Evolutionary conservation across 345 rosid genomes (phyloP).

Genomic region (Dipteronia sinensis): DNA sequence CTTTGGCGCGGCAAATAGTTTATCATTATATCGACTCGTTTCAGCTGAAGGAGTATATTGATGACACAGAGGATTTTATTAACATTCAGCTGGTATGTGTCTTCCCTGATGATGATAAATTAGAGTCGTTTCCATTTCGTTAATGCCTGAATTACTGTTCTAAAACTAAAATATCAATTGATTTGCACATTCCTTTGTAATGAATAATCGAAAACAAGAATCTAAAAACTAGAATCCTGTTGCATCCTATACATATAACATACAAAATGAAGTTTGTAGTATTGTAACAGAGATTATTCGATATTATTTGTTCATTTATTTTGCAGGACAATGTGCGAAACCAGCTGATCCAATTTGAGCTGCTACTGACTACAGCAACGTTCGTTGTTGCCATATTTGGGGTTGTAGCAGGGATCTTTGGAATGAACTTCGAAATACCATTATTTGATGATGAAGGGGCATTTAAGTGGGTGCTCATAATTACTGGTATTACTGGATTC

Average conservation of each 20-base stretch:
- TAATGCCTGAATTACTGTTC: not conserved
- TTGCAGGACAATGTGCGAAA: conserved; percentile 94
- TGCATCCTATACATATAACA: not conserved
- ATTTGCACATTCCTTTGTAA: not conserved
- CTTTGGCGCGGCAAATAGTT: not conserved
- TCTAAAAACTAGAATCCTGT: not conserved
- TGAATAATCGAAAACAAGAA: not conserved
- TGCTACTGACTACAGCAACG: conserved; percentile 86
- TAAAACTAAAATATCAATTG: not conserved
- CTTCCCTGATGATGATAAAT: conserved; percentile 3
- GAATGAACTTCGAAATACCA: conserved; percentile 81
- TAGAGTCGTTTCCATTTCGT: not conserved
- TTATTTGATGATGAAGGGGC: conserved; percentile 69
- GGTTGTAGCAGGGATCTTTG: conserved; percentile 95
- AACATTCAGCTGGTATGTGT: conserved; percentile 85
- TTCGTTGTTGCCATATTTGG: conserved; percentile 97
- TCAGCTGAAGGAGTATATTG: conserved; percentile 98
- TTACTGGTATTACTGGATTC: conserved; percentile 67
- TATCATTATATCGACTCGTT: conserved; percentile 21
- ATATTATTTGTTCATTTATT: not conserved
- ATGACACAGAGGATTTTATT: conserved; percentile 95
- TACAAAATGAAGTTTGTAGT: not conserved
- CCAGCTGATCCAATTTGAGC: conserved; percentile 95
- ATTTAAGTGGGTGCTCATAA: conserved; percentile 83
- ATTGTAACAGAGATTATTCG: not conserved